These are phyloP conservation scores for Saccharomycopsis babjevae DNA, from an alignment of 805 yeast genomes.

Conservation along the genomic window DNA sequence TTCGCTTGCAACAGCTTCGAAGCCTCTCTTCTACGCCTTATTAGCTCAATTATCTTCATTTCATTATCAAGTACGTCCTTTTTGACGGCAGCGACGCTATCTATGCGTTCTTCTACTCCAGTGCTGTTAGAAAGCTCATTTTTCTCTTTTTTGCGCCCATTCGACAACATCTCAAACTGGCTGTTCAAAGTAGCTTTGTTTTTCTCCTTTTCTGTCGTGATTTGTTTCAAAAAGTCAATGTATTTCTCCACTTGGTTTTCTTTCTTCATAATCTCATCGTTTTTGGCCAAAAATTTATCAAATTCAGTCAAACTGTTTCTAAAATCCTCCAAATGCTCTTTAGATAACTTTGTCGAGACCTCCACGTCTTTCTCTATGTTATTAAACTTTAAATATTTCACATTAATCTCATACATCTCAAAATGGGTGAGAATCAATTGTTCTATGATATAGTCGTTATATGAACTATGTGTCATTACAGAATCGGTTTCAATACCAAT, in stretches of 20 bases:
- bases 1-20: conserved; percentile 37
- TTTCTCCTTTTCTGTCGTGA: conserved; percentile 22
- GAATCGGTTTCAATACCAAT: conserved; percentile 25
- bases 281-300: conserved; percentile 22
- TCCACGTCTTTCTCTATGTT: conserved; percentile 32
- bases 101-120: not conserved
- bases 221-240: conserved; percentile 18
- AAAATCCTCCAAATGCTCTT: conserved; percentile 34
- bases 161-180: conserved; percentile 19
- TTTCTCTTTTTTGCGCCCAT: conserved; percentile 29
- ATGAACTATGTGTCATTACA: conserved; percentile 33
- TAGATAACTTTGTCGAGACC: conserved; percentile 32
- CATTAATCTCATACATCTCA: conserved; percentile 33
- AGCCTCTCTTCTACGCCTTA: conserved; percentile 34
- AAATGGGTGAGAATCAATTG: conserved; percentile 38
- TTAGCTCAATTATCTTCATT: conserved; percentile 34
- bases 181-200: conserved; percentile 21
- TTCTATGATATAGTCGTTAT: conserved; percentile 57
- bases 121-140: not conserved
- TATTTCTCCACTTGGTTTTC: conserved; percentile 9
- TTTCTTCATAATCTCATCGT: conserved; percentile 21
- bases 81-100: not conserved
- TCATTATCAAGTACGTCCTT: not conserved
- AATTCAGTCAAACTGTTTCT: conserved; percentile 33
- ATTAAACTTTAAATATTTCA: conserved; percentile 32